Conservation (phyloP, 129 eudicot species). For the Escallonia herrerae region DNA sequence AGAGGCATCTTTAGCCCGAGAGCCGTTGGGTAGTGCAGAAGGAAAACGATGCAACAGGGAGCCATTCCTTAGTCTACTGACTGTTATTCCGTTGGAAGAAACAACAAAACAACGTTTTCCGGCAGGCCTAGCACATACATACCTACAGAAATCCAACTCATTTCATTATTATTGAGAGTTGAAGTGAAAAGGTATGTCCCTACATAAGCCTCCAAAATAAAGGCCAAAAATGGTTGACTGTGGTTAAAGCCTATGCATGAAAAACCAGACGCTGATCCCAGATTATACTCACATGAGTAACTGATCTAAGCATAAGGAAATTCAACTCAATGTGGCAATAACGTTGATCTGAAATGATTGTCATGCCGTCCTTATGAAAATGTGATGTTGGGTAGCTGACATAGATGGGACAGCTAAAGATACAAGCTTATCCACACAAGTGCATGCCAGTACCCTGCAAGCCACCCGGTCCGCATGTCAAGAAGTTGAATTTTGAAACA, state of each 20-base stretch:
- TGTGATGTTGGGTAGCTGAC: no score
- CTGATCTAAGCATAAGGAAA: no score
- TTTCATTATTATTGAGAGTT: neutral
- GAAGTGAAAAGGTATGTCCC: neutral
- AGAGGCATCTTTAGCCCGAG: conserved; percentile 44
- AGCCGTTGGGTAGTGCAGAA: conserved; percentile 83
- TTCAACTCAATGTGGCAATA: no score
- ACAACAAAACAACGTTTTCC: conserved; percentile 96
- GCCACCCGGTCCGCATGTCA: no score
- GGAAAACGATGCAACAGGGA: conserved; percentile 79
- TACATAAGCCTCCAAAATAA: neutral
- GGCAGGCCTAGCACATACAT: conserved; percentile 82
- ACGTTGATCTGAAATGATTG: no score
- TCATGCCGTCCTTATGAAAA: no score
- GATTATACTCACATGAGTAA: neutral
- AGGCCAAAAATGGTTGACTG: neutral
- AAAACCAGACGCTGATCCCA: neutral
- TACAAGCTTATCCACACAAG: no score
- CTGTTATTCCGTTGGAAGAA: conserved; percentile 78
- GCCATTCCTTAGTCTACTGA: conserved; percentile 85
- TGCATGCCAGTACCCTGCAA: no score
- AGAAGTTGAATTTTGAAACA: no score
- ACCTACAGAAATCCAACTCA: conserved; percentile 40
- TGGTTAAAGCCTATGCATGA: neutral
- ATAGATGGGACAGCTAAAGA: no score